Percentiles rank a stretch among this genome's conserved stretches.
Conservation (phyloP, 2,329 filamentous ascomycete species). For the Aspergillus spinulosporus region DNA sequence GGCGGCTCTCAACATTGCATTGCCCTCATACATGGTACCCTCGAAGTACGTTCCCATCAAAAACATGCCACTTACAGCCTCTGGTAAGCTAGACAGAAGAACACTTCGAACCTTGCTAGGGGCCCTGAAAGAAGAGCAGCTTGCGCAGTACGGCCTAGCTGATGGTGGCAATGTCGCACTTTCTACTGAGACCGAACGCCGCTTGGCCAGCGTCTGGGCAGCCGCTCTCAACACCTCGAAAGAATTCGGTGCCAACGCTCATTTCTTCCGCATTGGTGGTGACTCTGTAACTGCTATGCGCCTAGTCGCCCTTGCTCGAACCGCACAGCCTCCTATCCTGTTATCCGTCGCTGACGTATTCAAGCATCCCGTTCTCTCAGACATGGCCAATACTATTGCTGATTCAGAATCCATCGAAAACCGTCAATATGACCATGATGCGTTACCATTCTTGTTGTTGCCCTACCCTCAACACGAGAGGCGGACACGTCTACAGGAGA, state of each 20-base stretch:
- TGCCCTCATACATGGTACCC: conserved; percentile 9
- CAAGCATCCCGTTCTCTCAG: conserved; percentile 5
- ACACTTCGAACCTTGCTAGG: neutral
- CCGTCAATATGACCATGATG: neutral
- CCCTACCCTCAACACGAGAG: no score
- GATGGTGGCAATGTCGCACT: neutral
- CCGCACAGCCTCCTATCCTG: neutral
- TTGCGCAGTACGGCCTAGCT: conserved; percentile 2
- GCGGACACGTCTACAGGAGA: neutral
- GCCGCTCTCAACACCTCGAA: neutral
- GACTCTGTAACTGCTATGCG: conserved; percentile 14
- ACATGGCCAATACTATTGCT: neutral
- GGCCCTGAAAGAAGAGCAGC: neutral
- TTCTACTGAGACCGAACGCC: conserved; percentile 1
- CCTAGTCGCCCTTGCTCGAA: neutral
- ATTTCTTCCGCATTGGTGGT: conserved; percentile 11
- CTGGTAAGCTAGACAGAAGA: conserved; percentile 9
- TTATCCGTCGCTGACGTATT: conserved; percentile 8
- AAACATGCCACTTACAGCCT: conserved; percentile 9
- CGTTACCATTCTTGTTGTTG: conserved; percentile 4
- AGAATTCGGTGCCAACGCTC: neutral
- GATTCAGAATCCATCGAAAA: no score
- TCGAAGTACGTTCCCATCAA: conserved; percentile 2
- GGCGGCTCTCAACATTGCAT: neutral
- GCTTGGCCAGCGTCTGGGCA: neutral